phyloP scores from a whole-genome alignment of 2,329 filamentous ascomycete genomes.

The Monosporascus sp. region DNA sequence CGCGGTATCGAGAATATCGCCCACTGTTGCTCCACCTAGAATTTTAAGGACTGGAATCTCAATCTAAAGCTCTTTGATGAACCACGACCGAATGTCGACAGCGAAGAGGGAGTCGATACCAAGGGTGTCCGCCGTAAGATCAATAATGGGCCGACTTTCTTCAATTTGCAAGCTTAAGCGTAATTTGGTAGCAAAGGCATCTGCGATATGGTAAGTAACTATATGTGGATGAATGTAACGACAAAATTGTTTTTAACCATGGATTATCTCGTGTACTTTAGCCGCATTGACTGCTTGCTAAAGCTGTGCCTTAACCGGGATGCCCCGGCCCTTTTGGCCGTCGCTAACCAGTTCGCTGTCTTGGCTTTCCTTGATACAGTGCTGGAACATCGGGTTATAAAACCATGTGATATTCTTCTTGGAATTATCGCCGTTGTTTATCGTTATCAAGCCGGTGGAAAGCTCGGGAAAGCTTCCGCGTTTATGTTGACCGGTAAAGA shows the following conservation, averaged over 20 bases:
- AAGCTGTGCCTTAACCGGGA: neutral
- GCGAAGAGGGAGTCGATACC: neutral
- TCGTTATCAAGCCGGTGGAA: too few species aligned
- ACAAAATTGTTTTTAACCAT: neutral
- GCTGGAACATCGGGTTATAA: neutral
- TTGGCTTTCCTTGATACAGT: neutral
- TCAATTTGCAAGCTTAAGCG: neutral
- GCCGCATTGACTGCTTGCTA: neutral
- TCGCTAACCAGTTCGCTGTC: neutral
- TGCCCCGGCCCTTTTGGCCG: neutral
- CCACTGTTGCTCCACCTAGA: neutral
- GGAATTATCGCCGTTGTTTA: too few species aligned
- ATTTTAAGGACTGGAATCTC: neutral
- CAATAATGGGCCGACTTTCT: neutral
- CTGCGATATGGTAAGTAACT: too few species aligned
- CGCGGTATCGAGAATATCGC: neutral
- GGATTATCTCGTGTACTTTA: neutral
- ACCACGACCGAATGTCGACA: neutral
- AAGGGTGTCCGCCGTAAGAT: neutral
- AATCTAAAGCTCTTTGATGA: neutral
- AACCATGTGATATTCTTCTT: neutral
- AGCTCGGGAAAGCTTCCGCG: too few species aligned
- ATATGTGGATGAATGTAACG: too few species aligned
- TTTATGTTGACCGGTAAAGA: neutral
- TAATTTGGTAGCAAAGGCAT: neutral